A percentile compares a stretch with the other conserved stretches of the same genome.
These are phyloP conservation scores for Keithomyces neogunnii DNA, from an alignment of 2,329 filamentous ascomycete species.

Conservation along the genomic window DNA sequence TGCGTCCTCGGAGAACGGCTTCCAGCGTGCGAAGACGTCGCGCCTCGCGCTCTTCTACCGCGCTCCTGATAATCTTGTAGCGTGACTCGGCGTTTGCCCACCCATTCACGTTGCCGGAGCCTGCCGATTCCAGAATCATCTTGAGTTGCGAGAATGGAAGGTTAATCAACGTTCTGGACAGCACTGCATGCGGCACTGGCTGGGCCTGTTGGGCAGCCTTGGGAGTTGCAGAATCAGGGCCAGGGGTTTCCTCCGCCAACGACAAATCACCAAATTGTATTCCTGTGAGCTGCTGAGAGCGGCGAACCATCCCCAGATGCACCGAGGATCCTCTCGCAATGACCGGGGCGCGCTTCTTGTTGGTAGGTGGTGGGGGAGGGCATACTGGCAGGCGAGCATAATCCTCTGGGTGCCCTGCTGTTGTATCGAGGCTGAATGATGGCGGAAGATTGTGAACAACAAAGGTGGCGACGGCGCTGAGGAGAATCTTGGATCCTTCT, in stretches of 20 bases:
- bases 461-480: slow-evolving; percentile 49
- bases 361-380: slow-evolving; percentile 7
- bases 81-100: slow-evolving; percentile 40
- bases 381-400: slow-evolving; percentile 32
- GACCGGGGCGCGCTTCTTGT: slow-evolving; percentile 12
- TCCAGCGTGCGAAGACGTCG: slow-evolving; percentile 40
- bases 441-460: slow-evolving; percentile 50
- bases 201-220: slow-evolving; percentile 17
- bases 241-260: slow-evolving; percentile 18
- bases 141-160: slow-evolving; percentile 61
- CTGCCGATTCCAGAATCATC: slow-evolving; percentile 51
- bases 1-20: slow-evolving; percentile 26
- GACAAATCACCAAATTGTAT: slow-evolving; percentile 67
- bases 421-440: slow-evolving; percentile 50
- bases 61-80: slow-evolving; percentile 37
- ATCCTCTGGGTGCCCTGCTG: slow-evolving; percentile 24
- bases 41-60: slow-evolving; percentile 49
- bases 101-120: slow-evolving; percentile 41
- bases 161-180: slow-evolving; percentile 62
- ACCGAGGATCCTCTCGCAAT: slow-evolving; percentile 30
- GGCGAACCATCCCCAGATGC: slow-evolving; percentile 26
- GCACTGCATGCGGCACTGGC: slow-evolving; percentile 32
- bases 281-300: slow-evolving; percentile 46
- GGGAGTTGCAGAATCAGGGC: slow-evolving; percentile 21
- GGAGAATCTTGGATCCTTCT: slow-evolving; percentile 43